Base-by-base conservation (phyloP, 495 filamentous ascomycete species). In the Penicillium atrosanguineum region DNA sequence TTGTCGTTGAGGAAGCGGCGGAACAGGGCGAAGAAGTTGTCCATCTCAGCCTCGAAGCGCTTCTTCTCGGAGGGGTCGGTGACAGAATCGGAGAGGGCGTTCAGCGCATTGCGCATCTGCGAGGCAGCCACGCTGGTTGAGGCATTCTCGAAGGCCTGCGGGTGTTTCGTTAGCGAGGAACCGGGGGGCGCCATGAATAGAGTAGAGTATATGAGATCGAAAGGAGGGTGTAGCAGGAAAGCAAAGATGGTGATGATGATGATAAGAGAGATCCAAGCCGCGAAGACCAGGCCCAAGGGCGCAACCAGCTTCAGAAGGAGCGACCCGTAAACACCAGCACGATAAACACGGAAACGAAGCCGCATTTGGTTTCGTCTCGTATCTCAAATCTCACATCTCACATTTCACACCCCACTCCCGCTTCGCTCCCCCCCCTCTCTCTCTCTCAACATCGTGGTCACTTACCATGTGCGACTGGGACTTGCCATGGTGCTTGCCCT, bases 21-120 rank as follows among this genome's bases (percentile, higher is more conserved):
- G 86, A 99, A 99, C 59, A 99, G 87, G 47, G 90, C 87, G 68
- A 93, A 99, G 83, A 99, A 99, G 85, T 99, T 99, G 83, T 99
- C 94, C 90, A 95, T 97, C 77, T 99, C 94, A 14, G 91, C 93
- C 77, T 97, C 94, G 73, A 97, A 99, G 36, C 79, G 76, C 86
- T 95, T 87, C 85, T 93, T 97, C 75, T 90, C 79, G 31, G 77
- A 69, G 19, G 85, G 74, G 59, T 97, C 90, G 62, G 86, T 84
- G 69, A 96, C 91, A 12, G 85, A 89, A 71, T 99, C 93, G 50
- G 88, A 80, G 55, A 99, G 88, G 65, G 87, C 85, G 65, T 96
- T 97, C 64, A 99, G 79, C 48, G 89, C 85, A 80, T 99, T 99
- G 67, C 94, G 89, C 94, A 99, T 99, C 79, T 99, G 94, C 44